phyloP scores from a whole-genome alignment of 1,284 basidiomycete genomes.

The Phellopilus nigrolimitatus region DNA sequence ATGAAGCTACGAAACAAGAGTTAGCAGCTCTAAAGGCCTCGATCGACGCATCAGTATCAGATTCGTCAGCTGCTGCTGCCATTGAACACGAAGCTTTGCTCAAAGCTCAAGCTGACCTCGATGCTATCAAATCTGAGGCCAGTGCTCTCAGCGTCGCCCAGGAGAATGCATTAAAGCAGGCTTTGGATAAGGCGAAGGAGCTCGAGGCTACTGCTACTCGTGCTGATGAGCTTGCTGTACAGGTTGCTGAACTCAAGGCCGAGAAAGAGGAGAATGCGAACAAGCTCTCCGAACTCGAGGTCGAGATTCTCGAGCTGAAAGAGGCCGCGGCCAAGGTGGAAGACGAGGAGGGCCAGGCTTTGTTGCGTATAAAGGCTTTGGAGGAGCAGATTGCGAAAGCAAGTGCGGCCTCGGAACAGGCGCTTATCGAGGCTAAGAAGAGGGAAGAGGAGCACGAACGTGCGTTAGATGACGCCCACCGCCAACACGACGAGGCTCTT shows the following conservation, averaged over 20 bases:
- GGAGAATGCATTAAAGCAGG: constrained; percentile 42
- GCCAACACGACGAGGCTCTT: constrained; percentile 44
- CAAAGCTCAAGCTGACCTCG: constrained; percentile 60
- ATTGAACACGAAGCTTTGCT: constrained; percentile 59
- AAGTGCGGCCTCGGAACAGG: constrained; percentile 44
- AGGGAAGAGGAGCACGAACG: constrained; percentile 45
- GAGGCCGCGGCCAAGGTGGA: constrained; percentile 63
- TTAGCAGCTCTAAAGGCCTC: constrained; percentile 47
- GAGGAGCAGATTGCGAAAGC: constrained; percentile 49
- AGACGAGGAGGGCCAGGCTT: constrained; percentile 47
- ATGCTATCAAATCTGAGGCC: constrained; percentile 49
- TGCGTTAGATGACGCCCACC: constrained; percentile 38
- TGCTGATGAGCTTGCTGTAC: constrained; percentile 42
- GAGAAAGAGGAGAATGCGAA: constrained; percentile 73
- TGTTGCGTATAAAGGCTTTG: constrained; percentile 44
- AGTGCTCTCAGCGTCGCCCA: constrained; percentile 50
- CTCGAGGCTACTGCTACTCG: constrained; percentile 43
- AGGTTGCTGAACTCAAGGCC: constrained; percentile 50
- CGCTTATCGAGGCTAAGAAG: constrained; percentile 46
- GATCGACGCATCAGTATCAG: constrained; percentile 39
- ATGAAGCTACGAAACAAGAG: constrained; percentile 46
- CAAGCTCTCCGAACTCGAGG: constrained; percentile 74
- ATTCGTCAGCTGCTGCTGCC: constrained; percentile 45
- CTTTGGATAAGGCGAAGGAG: constrained; percentile 39
- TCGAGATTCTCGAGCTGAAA: constrained; percentile 74